phyloP scores from a whole-genome alignment of 2,329 filamentous ascomycete genomes.

The Microcera coccophila region DNA sequence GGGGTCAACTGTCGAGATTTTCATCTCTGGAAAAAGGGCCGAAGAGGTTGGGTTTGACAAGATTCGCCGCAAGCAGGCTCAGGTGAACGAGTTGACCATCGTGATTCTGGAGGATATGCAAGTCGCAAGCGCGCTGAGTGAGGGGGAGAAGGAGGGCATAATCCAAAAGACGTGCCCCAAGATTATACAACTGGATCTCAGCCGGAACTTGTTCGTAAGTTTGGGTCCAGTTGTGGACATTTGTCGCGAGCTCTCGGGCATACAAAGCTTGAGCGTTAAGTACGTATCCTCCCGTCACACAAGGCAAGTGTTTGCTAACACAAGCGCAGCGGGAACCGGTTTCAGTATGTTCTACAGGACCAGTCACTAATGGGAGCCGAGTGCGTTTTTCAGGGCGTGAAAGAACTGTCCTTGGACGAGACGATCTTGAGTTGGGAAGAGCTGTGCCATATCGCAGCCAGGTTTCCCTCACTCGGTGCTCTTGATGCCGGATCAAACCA shows the following conservation, averaged over 20 bases:
- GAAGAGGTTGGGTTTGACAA: constrained; percentile 96
- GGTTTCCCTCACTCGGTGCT: constrained; percentile 50
- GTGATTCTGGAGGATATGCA: constrained; percentile 76
- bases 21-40: constrained; percentile 75
- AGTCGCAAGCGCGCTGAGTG: constrained; percentile 44
- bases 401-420: constrained; percentile 62
- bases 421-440: constrained; percentile 64
- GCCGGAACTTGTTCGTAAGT: constrained; percentile 72
- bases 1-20: constrained; percentile 47
- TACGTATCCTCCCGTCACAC: constrained; percentile 40
- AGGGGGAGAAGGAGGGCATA: constrained; percentile 28
- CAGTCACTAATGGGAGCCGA: constrained; percentile 13
- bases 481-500: constrained; percentile 57
- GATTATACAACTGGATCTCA: constrained; percentile 77
- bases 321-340: constrained; percentile 65
- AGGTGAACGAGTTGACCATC: constrained; percentile 72
- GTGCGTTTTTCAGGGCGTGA: constrained; percentile 47
- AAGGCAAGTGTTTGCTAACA: constrained; percentile 12
- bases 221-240: constrained; percentile 67
- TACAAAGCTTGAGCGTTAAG: constrained; percentile 69
- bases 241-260: constrained; percentile 62
- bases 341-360: constrained; percentile 43
- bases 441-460: constrained; percentile 50
- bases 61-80: constrained; percentile 73
- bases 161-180: constrained; percentile 57